These are phyloP conservation scores for Flagelloscypha sp. DNA, from an alignment of 768 basidiomycete genomes.

Conservation along the genomic window DNA sequence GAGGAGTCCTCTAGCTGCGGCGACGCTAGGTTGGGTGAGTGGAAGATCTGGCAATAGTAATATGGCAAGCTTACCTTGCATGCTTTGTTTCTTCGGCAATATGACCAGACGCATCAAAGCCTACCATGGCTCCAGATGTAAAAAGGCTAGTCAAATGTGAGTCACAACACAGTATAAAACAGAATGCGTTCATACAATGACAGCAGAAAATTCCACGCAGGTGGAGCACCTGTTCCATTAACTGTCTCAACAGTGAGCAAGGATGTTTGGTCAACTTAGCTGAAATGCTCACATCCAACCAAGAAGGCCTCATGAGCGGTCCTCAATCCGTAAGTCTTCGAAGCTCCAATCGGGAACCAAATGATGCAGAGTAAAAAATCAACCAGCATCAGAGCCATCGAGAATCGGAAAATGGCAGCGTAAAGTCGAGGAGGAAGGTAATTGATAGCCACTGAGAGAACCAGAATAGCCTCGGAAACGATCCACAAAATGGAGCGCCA, in stretches of 20 bases:
- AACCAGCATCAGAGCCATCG: slow-evolving; percentile 65
- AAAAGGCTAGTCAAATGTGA: slow-evolving; percentile 47
- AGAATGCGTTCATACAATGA: slow-evolving; percentile 61
- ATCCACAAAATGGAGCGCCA: slow-evolving; percentile 85
- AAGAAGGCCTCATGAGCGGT: slow-evolving; percentile 79
- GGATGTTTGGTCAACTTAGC: neutral
- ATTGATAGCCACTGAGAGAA: slow-evolving; percentile 73
- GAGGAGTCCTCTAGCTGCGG: slow-evolving; percentile 79
- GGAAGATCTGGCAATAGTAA: neutral
- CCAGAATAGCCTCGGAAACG: slow-evolving; percentile 63
- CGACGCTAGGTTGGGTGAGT: slow-evolving; percentile 36
- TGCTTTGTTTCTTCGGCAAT: slow-evolving; percentile 86
- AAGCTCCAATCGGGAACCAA: slow-evolving; percentile 90
- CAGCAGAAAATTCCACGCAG: slow-evolving; percentile 88
- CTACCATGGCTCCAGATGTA: slow-evolving; percentile 80
- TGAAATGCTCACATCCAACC: slow-evolving; percentile 49
- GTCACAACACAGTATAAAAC: neutral
- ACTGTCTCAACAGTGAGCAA: slow-evolving; percentile 32
- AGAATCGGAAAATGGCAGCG: slow-evolving; percentile 69
- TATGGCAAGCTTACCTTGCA: slow-evolving; percentile 38
- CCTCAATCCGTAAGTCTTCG: slow-evolving; percentile 83
- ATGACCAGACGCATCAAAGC: slow-evolving; percentile 86
- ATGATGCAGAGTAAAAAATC: slow-evolving; percentile 85
- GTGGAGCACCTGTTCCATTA: slow-evolving; percentile 81
- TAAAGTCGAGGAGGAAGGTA: slow-evolving; percentile 74